phyloP scores from a whole-genome alignment of 192 early-diverging fungal species.

The Backusella sp. region DNA sequence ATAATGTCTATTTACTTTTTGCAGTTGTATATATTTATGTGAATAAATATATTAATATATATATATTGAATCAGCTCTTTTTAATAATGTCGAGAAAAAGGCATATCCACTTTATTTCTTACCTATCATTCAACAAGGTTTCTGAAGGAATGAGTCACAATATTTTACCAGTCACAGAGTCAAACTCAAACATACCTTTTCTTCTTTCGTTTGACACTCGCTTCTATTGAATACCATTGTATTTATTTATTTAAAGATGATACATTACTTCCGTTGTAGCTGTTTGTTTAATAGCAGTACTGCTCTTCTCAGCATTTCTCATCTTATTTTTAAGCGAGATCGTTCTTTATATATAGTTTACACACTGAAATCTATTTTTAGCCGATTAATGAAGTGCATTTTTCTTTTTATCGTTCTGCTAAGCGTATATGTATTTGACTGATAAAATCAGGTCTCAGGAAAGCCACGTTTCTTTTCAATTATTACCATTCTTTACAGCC shows the following conservation, averaged over 20 bases:
- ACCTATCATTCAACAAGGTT: neutral
- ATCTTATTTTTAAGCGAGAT: no score
- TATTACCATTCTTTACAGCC: neutral
- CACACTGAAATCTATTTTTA: neutral
- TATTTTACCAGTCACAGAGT: neutral
- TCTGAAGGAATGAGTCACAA: neutral
- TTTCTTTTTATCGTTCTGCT: neutral
- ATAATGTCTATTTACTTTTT: neutral
- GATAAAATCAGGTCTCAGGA: neutral
- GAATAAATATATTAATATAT: neutral
- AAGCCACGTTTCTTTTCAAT: neutral
- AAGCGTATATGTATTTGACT: neutral
- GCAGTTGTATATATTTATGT: neutral
- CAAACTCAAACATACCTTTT: no score
- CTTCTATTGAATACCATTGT: no score
- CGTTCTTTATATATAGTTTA: neutral
- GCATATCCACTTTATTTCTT: neutral
- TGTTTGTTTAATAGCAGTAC: neutral
- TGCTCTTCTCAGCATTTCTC: neutral
- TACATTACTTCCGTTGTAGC: neutral
- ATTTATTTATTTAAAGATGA: no score
- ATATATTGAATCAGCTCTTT: neutral
- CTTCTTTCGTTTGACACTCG: no score
- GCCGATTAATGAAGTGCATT: neutral
- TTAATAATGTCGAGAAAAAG: neutral